phyloP scores from a whole-genome alignment of 2,329 filamentous ascomycete genomes.

The Cercospora sesami region DNA sequence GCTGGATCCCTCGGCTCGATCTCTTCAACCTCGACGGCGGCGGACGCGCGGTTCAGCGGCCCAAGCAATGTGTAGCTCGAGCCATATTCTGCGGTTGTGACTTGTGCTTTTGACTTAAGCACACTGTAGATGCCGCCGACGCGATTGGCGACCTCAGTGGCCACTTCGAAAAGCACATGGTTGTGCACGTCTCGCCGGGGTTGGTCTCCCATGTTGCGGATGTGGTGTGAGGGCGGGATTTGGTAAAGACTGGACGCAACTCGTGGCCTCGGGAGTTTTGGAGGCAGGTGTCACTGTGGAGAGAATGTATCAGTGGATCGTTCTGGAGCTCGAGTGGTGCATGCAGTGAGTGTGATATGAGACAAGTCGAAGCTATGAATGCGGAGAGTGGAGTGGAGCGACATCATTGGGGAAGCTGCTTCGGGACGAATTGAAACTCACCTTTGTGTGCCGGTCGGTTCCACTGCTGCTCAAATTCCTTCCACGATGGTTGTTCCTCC shows the following conservation, averaged over 20 bases:
- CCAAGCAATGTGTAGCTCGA: constrained; percentile 94
- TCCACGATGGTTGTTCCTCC: neutral
- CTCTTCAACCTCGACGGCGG: constrained; percentile 96
- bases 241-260: constrained; percentile 12
- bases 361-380: neutral
- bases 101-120: constrained; percentile 96
- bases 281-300: constrained; percentile 1
- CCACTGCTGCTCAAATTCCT: neutral
- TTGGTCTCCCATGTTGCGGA: constrained; percentile 37
- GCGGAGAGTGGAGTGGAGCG: neutral
- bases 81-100: constrained; percentile 98
- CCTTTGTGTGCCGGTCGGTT: neutral
- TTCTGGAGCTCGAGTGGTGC: neutral
- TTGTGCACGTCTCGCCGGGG: constrained; percentile 76
- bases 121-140: constrained; percentile 99
- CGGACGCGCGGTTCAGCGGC: constrained; percentile 86
- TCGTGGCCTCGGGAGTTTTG: neutral
- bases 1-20: constrained; percentile 80
- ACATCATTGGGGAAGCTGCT: constrained; percentile 1
- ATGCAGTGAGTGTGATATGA: neutral
- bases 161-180: constrained; percentile 93
- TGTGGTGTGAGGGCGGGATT: constrained; percentile 1
- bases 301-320: constrained; percentile 7
- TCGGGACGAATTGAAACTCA: neutral
- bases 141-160: constrained; percentile 95